Conservation (phyloP, 768 basidiomycete genomes). For the Lactifluus pinguis region DNA sequence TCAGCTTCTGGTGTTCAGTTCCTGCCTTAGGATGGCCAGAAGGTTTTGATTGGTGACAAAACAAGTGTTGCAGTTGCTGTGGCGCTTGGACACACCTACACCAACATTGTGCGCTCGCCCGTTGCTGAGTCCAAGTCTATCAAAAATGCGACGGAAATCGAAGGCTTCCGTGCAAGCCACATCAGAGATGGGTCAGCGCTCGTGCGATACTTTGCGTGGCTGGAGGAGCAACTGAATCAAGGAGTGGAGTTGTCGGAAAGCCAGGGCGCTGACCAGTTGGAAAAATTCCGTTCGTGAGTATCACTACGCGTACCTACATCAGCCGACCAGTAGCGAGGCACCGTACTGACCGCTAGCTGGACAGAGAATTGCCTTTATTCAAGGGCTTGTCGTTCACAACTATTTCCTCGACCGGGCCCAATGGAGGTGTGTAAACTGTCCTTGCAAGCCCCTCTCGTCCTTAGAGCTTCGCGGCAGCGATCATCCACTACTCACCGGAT, state of each 20-base stretch:
- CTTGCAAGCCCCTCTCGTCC: not conserved
- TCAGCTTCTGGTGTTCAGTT: not conserved
- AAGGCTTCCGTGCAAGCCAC: constrained; percentile 84
- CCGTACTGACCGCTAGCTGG: not conserved
- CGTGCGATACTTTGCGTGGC: constrained; percentile 87
- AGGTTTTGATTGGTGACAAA: constrained; percentile 67
- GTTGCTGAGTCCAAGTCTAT: constrained; percentile 72
- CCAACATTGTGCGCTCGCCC: constrained; percentile 57
- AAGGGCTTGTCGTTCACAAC: constrained; percentile 85
- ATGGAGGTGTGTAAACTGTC: constrained; percentile 56
- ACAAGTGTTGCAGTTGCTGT: constrained; percentile 76
- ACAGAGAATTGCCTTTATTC: constrained; percentile 69
- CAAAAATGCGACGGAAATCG: constrained; percentile 74
- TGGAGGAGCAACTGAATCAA: constrained; percentile 69
- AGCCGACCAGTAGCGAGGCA: not conserved
- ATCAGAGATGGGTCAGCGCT: constrained; percentile 87
- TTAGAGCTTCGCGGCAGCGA: constrained; percentile 37
- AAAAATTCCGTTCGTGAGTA: constrained; percentile 71
- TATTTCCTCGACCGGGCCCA: constrained; percentile 88
- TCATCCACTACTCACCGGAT: constrained; percentile 90
- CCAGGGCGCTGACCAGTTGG: constrained; percentile 69
- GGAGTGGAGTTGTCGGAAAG: constrained; percentile 65
- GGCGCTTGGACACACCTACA: constrained; percentile 66
- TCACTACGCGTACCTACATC: not conserved
- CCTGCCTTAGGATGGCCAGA: constrained; percentile 30